Percentiles rank a stretch among this genome's conserved stretches.
Conservation (phyloP, 1,284 basidiomycete species). For the Coniferiporia weirii region DNA sequence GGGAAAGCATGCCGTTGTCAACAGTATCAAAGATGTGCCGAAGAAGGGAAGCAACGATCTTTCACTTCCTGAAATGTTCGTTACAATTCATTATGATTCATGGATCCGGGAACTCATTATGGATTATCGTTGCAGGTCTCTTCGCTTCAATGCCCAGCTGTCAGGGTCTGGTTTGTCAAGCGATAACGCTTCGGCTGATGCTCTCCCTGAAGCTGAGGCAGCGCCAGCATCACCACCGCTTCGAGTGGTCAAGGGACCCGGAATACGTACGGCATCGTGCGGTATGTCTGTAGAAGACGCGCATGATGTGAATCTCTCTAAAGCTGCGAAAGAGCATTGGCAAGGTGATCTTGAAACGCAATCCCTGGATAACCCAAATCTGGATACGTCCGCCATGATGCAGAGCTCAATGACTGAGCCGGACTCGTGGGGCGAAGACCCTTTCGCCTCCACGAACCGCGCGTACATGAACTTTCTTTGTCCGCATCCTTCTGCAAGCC, state of each 20-base stretch:
- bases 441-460: constrained; percentile 5
- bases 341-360: neutral
- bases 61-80: neutral
- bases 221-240: no score
- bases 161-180: no score
- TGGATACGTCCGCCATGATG: neutral
- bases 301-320: no score
- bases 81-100: neutral
- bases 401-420: constrained; percentile 13
- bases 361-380: neutral
- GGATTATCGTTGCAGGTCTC: no score
- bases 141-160: no score
- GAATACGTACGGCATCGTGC: no score
- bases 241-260: no score
- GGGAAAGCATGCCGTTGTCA: neutral
- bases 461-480: neutral
- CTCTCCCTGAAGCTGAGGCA: no score
- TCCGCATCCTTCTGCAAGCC: neutral
- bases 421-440: constrained; percentile 4
- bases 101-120: no score
- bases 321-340: neutral
- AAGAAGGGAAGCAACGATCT: neutral
- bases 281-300: neutral
- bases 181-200: no score
- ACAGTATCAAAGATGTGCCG: neutral